Base-by-base conservation (phyloP, 495 filamentous ascomycete species). In the Aspergillus kassunensis region DNA sequence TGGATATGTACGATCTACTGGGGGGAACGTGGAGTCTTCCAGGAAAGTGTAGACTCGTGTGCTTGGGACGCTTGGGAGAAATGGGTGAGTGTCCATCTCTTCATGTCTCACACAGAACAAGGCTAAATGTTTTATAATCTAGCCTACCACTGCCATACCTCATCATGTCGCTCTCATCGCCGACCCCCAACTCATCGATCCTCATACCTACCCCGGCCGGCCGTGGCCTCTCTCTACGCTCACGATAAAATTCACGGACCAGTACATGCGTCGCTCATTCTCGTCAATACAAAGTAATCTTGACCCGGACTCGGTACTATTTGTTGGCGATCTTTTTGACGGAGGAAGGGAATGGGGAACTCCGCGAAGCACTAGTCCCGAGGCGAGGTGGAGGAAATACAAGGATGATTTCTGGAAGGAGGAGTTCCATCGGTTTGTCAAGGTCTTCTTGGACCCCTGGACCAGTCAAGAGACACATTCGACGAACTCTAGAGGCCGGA, bases 151-250 rank as follows among this genome's bases (percentile, higher is more conserved):
- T 54, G 89, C 90, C 16, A 79, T 75, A 21, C 95, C 95, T 2
- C 90, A 97, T 68, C 89, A 86, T 63, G 75, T 97, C 49, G 80
- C 86, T 44, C 86, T 99, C 60, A 75, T 99, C 51, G 91, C 95
- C 33, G 95, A 99, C 64, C 95, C 95, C n/a, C 95, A 99, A 65
- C 78, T 99, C 29, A 90, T 96, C 59, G 95, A 99, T 69, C 89
- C 92, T 24, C 93, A 99, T 64, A 93, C 90, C 12, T 97, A 99
- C 65, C 88, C 93, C 15, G 93, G 87, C 41, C 87, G 95, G 34
- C 93, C 93, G 33, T 93, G 91, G 89, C 86, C 89, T 15, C 71
- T 97, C 5, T 88, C 83, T 18, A 79, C 85, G 1, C 64, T 93
- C 41, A 97, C 92, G 0, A 77, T 91, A 29, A 70, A 77, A 47